These are phyloP conservation scores for Podospora sp. DNA, from an alignment of 495 filamentous ascomycete genomes.

Conservation along the genomic window DNA sequence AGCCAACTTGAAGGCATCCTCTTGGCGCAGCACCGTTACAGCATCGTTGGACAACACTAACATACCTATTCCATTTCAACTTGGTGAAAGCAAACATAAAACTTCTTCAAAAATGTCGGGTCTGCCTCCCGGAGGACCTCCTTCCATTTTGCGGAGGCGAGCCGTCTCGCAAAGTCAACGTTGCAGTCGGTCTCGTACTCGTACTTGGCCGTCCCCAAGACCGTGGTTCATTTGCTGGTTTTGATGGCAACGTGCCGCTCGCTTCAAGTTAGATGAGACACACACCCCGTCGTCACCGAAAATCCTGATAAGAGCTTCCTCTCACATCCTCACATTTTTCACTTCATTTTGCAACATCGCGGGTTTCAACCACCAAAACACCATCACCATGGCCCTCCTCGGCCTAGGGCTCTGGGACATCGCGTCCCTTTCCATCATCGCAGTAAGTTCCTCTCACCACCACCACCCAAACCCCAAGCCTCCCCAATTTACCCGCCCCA, in stretches of 20 bases:
- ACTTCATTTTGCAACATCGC: neutral
- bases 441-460: neutral
- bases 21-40: no score
- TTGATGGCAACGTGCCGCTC: neutral
- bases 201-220: conserved; percentile 19
- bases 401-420: neutral
- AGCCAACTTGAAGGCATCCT: no score
- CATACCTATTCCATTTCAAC: no score
- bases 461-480: neutral
- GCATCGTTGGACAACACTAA: no score
- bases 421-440: neutral
- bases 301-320: neutral
- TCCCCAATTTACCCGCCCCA: neutral
- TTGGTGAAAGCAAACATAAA: no score
- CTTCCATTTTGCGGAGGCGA: neutral
- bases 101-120: no score
- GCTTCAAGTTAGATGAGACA: conserved; percentile 10
- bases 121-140: neutral
- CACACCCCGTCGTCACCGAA: neutral
- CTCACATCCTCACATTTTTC: neutral
- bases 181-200: conserved; percentile 23
- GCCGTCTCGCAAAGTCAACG: neutral
- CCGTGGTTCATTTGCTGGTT: neutral
- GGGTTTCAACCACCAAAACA: neutral
- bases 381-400: conserved; percentile 9